Percentiles rank a stretch among this genome's conserved stretches.
Evolutionary conservation across 1,139 yeast genomes (phyloP).

Genomic region (Hyphopichia burtonii): DNA sequence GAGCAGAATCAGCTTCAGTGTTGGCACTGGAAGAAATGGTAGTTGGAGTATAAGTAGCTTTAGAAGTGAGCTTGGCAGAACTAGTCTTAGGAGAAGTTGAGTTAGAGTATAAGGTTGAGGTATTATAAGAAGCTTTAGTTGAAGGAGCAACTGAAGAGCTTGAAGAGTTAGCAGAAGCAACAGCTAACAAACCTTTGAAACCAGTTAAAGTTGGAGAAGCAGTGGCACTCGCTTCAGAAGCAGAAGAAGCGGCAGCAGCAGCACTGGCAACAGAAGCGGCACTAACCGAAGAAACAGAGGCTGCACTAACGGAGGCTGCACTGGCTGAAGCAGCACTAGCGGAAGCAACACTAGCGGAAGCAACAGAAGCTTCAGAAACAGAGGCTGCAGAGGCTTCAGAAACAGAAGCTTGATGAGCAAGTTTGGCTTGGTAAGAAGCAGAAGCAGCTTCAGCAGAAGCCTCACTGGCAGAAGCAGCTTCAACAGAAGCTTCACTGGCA

Average conservation of each 20-base stretch:
- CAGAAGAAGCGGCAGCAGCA: slow-evolving; percentile 16
- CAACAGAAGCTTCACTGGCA: slow-evolving; percentile 15
- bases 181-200: slow-evolving; percentile 5
- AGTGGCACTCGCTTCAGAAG: slow-evolving; percentile 12
- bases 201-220: slow-evolving; percentile 9
- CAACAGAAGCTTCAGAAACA: slow-evolving; percentile 4
- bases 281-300: slow-evolving; percentile 10
- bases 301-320: slow-evolving; percentile 15
- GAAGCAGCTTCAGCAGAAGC: slow-evolving; percentile 14
- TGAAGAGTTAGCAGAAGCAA: slow-evolving; percentile 5
- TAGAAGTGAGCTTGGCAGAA: slow-evolving; percentile 8
- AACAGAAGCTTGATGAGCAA: slow-evolving; percentile 13
- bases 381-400: slow-evolving; percentile 7
- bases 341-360: background rate
- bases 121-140: slow-evolving; percentile 12
- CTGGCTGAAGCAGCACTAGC: slow-evolving; percentile 13
- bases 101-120: slow-evolving; percentile 8
- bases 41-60: slow-evolving; percentile 8
- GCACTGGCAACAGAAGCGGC: slow-evolving; percentile 15
- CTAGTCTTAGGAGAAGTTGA: slow-evolving; percentile 12
- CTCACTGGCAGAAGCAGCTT: slow-evolving; percentile 12
- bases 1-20: background rate
- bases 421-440: slow-evolving; percentile 13
- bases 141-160: slow-evolving; percentile 40
- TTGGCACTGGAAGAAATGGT: slow-evolving; percentile 5